These are phyloP conservation scores for Colletotrichum tabaci DNA, from an alignment of 2,329 filamentous ascomycete genomes.

Conservation along the genomic window DNA sequence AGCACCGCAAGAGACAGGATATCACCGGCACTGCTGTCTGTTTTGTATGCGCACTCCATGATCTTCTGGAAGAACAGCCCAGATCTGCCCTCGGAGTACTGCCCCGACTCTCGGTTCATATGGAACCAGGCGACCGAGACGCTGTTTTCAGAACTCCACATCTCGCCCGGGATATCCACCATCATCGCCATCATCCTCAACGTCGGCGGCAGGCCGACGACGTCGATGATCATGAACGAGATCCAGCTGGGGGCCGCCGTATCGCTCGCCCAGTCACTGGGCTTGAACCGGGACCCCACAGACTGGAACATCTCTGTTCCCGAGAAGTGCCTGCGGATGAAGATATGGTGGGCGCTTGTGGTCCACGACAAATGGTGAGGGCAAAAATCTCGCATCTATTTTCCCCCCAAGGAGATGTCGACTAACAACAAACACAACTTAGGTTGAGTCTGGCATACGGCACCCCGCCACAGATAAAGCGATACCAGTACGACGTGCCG, in stretches of 20 bases:
- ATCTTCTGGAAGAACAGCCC: constrained; percentile 70
- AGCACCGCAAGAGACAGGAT: constrained; percentile 61
- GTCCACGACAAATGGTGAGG: constrained; percentile 70
- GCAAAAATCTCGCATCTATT: background rate
- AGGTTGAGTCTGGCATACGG: constrained; percentile 69
- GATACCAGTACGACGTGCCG: constrained; percentile 64
- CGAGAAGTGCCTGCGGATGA: constrained; percentile 68
- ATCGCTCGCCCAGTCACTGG: constrained; percentile 67
- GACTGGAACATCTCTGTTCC: constrained; percentile 65
- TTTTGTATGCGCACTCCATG: constrained; percentile 71
- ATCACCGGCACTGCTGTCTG: constrained; percentile 70
- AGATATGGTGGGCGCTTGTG: constrained; percentile 70
- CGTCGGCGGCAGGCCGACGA: constrained; percentile 72
- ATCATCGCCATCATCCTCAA: constrained; percentile 72
- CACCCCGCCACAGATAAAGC: constrained; percentile 64
- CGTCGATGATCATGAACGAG: constrained; percentile 72
- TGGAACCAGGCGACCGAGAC: constrained; percentile 75
- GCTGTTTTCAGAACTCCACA: constrained; percentile 71
- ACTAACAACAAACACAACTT: background rate
- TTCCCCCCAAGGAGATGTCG: background rate
- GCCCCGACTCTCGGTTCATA: constrained; percentile 72
- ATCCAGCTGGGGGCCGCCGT: constrained; percentile 65
- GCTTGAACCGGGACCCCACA: constrained; percentile 67
- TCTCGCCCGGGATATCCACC: constrained; percentile 71
- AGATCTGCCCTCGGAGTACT: constrained; percentile 59